Conservation (phyloP, 2,329 filamentous ascomycete genomes). For the Sporothrix globosa region DNA sequence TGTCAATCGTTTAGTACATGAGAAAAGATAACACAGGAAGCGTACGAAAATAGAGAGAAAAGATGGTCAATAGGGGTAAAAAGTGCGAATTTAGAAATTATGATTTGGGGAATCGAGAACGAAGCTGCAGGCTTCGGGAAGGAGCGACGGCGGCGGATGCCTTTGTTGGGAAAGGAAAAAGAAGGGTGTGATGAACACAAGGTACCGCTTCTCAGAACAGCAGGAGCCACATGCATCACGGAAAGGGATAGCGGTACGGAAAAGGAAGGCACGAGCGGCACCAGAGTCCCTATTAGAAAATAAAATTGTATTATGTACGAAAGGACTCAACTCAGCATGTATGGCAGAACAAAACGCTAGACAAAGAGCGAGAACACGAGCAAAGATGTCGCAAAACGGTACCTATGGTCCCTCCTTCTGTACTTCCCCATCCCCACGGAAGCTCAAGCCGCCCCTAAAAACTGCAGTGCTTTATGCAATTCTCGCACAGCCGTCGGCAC, state of each 20-base stretch:
- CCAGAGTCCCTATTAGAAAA: not conserved
- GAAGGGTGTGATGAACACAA: too few species aligned
- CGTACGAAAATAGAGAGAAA: not conserved
- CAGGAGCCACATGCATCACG: not conserved
- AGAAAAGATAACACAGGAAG: not conserved
- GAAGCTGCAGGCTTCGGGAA: not conserved
- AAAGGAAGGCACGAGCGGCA: not conserved
- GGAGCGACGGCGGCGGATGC: not conserved
- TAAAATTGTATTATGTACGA: not conserved
- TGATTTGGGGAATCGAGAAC: not conserved
- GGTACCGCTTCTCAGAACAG: not conserved
- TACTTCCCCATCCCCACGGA: not conserved
- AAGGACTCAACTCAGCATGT: not conserved
- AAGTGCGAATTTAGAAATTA: not conserved
- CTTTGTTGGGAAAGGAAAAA: not conserved
- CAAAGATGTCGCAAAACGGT: constrained; percentile 6
- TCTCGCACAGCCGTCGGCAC: constrained; percentile 87
- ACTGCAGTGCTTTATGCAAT: constrained; percentile 71
- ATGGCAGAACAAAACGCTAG: not conserved
- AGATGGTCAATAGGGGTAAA: not conserved
- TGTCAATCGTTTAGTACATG: not conserved
- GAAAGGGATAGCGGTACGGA: not conserved
- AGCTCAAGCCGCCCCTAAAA: constrained; percentile 55
- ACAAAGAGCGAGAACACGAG: not conserved
- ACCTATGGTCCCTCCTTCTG: not conserved